These are phyloP conservation scores for Eimeria maxima DNA, from an alignment of 169 alveolate genomes.

Conservation along the genomic window DNA sequence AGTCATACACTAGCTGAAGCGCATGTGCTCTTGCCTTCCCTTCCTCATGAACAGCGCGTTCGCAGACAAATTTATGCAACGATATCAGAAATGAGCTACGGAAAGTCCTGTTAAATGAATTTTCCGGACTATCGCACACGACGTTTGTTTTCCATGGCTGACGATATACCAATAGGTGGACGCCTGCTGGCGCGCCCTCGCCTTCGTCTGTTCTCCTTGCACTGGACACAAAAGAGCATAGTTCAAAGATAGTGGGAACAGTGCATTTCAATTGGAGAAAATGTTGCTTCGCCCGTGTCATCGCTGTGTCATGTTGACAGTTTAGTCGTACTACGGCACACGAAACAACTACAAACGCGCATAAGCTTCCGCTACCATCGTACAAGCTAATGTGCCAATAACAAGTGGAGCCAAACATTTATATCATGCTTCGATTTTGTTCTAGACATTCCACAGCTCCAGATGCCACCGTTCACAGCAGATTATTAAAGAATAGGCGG, in stretches of 20 bases:
- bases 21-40: constrained; percentile 29
- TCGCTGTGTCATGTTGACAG: background rate
- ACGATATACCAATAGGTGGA: background rate
- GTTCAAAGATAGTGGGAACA: background rate
- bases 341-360: background rate
- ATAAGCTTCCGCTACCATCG: background rate
- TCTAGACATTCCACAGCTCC: background rate
- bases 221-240: background rate
- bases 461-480: background rate
- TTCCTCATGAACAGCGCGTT: background rate
- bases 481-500: background rate
- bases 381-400: background rate
- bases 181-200: background rate
- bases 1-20: background rate
- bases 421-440: background rate
- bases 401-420: background rate
- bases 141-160: background rate
- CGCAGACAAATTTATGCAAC: background rate
- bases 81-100: background rate
- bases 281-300: background rate
- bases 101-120: background rate
- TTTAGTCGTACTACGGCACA: background rate
- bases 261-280: background rate
- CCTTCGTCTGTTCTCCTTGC: background rate
- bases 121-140: background rate